Percentiles rank a stretch among this genome's conserved stretches.
phyloP scores from a whole-genome alignment of 495 filamentous ascomycete species.

The Mytilinidion resinicola region DNA sequence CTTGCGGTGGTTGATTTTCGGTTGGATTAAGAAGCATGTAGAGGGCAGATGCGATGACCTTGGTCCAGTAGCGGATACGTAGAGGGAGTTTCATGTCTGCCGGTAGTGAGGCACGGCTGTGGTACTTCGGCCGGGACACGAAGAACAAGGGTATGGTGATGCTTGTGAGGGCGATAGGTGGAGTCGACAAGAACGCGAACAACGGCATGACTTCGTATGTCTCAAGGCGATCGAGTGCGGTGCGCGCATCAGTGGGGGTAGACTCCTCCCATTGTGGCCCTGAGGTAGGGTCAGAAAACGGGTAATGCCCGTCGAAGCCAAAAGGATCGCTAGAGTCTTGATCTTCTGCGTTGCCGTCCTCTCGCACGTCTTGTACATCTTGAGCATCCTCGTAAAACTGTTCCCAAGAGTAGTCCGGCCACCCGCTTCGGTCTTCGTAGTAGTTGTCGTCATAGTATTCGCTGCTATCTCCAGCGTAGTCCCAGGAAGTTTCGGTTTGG shows the following conservation, averaged over 20 bases:
- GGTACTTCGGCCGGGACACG: neutral
- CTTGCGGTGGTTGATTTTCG: neutral
- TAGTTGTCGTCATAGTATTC: conserved; percentile 20
- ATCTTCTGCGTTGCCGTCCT: neutral
- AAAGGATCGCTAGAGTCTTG: conserved; percentile 8
- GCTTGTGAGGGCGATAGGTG: conserved; percentile 11
- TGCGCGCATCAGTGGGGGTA: neutral
- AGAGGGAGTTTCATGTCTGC: conserved; percentile 6
- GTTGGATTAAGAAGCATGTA: conserved; percentile 6
- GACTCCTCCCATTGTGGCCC: neutral
- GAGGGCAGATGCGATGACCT: conserved; percentile 14
- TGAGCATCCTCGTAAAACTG: too few relatives aligned
- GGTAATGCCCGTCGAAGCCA: conserved; percentile 12
- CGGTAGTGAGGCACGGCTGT: neutral
- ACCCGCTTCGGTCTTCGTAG: neutral
- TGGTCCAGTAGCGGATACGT: conserved; percentile 15
- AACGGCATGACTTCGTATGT: conserved; percentile 15
- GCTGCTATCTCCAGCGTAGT: conserved; percentile 12
- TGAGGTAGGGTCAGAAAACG: conserved; percentile 8
- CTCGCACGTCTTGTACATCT: too few relatives aligned
- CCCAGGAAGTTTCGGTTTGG: neutral
- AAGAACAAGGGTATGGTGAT: conserved; percentile 24
- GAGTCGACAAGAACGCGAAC: conserved; percentile 15
- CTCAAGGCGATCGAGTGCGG: conserved; percentile 13
- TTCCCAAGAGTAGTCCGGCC: too few relatives aligned